A percentile compares a stretch with the other conserved stretches of the same genome.
Conservation (phyloP, 345 rosid species). For the Anastatica hierochuntica region DNA sequence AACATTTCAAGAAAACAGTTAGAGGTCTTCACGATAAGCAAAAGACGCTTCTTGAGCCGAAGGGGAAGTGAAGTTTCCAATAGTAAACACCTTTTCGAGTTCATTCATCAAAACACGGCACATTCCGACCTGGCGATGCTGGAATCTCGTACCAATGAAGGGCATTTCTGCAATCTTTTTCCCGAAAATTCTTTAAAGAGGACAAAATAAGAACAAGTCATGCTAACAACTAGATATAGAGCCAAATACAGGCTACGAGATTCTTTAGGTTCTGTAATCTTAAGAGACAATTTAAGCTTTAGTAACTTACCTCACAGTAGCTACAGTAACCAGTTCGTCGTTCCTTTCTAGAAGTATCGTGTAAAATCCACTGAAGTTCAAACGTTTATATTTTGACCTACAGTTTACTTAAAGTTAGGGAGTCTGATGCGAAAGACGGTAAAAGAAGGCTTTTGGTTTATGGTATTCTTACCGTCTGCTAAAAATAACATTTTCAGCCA, state of each 20-base stretch:
- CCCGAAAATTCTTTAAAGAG: conserved; percentile 42
- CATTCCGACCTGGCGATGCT: conserved; percentile 45
- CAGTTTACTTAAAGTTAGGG: conserved; percentile 6
- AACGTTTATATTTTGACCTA: conserved; percentile 57
- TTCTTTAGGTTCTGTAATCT: conserved; percentile 1
- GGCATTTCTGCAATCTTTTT: conserved; percentile 58
- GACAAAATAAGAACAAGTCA: conserved; percentile 16
- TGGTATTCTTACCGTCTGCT: conserved; percentile 40
- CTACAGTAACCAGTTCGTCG: conserved; percentile 56
- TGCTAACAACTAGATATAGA: conserved; percentile 2
- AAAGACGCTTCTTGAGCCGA: conserved; percentile 3
- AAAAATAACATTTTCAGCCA: conserved; percentile 61
- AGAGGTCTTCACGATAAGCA: background rate
- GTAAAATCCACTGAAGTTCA: conserved; percentile 73
- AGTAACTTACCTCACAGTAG: conserved; percentile 50
- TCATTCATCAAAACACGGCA: conserved; percentile 45
- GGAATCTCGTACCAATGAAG: conserved; percentile 48
- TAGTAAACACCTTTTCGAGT: conserved; percentile 44
- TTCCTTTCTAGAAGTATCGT: conserved; percentile 59
- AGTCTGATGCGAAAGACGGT: background rate
- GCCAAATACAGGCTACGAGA: background rate
- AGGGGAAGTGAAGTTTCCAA: conserved; percentile 1
- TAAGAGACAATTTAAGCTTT: conserved; percentile 2
- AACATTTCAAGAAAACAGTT: background rate
- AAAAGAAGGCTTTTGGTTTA: background rate